Evolutionary conservation across 805 yeast genomes (phyloP).

Genomic region (Yarrowia sp.): DNA sequence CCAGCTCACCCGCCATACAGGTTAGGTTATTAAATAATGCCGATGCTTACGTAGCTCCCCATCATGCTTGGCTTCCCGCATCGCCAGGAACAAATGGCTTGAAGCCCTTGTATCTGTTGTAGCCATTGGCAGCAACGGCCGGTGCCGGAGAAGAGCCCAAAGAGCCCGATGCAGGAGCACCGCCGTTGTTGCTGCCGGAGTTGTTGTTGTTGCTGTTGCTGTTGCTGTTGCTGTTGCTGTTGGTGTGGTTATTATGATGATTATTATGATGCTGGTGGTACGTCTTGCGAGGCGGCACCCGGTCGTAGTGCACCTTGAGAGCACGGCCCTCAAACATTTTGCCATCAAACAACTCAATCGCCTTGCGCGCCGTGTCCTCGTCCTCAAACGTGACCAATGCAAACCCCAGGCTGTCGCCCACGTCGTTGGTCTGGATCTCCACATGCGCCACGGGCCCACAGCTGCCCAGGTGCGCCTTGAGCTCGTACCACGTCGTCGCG

Average conservation of each 20-base stretch:
- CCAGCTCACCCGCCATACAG: not conserved
- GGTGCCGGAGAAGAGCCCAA: conserved; percentile 28
- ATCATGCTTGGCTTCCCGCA: conserved; percentile 31
- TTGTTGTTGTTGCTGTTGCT: not conserved
- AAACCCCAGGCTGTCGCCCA: conserved; percentile 62
- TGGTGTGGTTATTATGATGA: conserved; percentile 18
- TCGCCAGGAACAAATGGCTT: conserved; percentile 38
- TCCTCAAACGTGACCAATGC: conserved; percentile 65
- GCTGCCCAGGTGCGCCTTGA: conserved; percentile 46
- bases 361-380: conserved; percentile 56
- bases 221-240: not conserved
- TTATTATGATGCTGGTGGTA: conserved; percentile 17
- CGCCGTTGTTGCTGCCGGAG: conserved; percentile 22
- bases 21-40: conserved; percentile 35
- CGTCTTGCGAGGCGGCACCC: conserved; percentile 40
- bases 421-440: conserved; percentile 52
- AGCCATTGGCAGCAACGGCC: conserved; percentile 23
- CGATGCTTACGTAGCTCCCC: conserved; percentile 17
- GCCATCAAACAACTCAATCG: conserved; percentile 61
- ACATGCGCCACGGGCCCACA: conserved; percentile 48
- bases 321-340: conserved; percentile 64
- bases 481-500: conserved; percentile 48
- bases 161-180: conserved; percentile 30
- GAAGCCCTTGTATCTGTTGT: conserved; percentile 37
- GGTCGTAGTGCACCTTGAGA: conserved; percentile 66